Evolutionary conservation across 1,284 basidiomycete species (phyloP), one percentile per base, ranked within the genome.

Genomic region (Cutaneotrichosporon sp.): DNA sequence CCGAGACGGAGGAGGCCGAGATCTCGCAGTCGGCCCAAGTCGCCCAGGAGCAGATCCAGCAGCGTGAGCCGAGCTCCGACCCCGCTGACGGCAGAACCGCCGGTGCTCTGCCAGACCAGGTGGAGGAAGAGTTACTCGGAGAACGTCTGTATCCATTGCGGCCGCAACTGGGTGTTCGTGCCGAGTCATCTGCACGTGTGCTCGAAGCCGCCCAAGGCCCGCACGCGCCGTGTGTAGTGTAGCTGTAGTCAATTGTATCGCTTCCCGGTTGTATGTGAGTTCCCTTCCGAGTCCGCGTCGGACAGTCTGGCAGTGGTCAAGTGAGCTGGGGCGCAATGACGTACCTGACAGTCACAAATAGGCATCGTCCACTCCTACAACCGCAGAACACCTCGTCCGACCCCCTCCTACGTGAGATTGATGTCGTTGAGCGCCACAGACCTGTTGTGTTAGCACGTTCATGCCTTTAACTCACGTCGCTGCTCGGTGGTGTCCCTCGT

Each of bases 401-500:
- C n/a, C n/a, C n/a, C 20, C 51, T 14, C 20, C 55, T 57, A 78
- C 10, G 73, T 74, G 14, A 81, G 71, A 56, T 81, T 80, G 67
- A 81, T 81, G 69, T 84, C 83, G 68, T 83, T 83, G 38, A 53
- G 34, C 33, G 34, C 24, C 27, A 50, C n/a, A n/a, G n/a, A n/a
- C n/a, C n/a, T n/a, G n/a, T n/a, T n/a, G n/a, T n/a, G n/a, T n/a
- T n/a, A n/a, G n/a, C n/a, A n/a, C n/a, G n/a, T n/a, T n/a, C n/a
- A n/a, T n/a, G n/a, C n/a, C n/a, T n/a, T n/a, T n/a, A n/a, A n/a
- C n/a, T n/a, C n/a, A n/a, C n/a, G n/a, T n/a, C n/a, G n/a, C n/a
- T 4, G 54, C 45, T 83, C 79, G 58, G 61, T 97, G 93, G 80
- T 99, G 95, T 0, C 95, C 97, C 75, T 94, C 97, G 79, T 98